Percentiles rank a stretch among this genome's conserved stretches.
Conservation (phyloP, 2,329 filamentous ascomycete genomes). For the Stagonosporopsis tanaceti region DNA sequence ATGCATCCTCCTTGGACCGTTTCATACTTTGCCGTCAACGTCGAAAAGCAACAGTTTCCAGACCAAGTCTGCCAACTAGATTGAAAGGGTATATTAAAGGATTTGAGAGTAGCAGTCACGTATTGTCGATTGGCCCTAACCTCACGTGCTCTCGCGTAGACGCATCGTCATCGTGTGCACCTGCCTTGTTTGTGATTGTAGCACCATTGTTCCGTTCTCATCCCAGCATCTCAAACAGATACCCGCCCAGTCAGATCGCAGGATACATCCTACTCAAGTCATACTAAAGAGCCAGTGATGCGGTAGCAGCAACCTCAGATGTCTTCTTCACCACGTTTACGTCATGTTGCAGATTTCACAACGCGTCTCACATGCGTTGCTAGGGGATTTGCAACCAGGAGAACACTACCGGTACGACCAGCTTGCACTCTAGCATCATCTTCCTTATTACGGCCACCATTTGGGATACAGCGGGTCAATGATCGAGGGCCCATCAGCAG, state of each 20-base stretch:
- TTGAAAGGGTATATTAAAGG: too few relatives aligned
- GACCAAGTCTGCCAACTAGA: too few relatives aligned
- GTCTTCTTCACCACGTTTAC: slow-evolving; percentile 9
- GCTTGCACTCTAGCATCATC: not conserved
- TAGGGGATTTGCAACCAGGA: not conserved
- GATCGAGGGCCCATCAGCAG: not conserved
- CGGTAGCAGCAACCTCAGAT: slow-evolving; percentile 2
- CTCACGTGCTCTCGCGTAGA: slow-evolving; percentile 8
- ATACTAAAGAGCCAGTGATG: not conserved
- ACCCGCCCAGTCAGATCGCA: not conserved
- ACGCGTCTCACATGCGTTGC: slow-evolving; percentile 6
- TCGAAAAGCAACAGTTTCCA: not conserved
- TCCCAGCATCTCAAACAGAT: not conserved
- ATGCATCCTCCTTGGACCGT: not conserved
- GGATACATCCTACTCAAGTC: not conserved
- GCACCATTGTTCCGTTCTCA: not conserved
- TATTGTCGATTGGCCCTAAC: not conserved
- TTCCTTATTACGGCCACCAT: not conserved
- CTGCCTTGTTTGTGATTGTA: not conserved
- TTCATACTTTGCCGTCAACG: not conserved
- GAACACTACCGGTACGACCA: not conserved
- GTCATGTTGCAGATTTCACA: slow-evolving; percentile 8
- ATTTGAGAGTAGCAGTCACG: not conserved
- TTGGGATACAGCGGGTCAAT: not conserved
- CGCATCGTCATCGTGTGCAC: slow-evolving; percentile 8